Percentiles rank a stretch among this genome's conserved stretches.
Evolutionary conservation across 2,329 filamentous ascomycete genomes (phyloP).

Genomic region (Botryotinia globosa): DNA sequence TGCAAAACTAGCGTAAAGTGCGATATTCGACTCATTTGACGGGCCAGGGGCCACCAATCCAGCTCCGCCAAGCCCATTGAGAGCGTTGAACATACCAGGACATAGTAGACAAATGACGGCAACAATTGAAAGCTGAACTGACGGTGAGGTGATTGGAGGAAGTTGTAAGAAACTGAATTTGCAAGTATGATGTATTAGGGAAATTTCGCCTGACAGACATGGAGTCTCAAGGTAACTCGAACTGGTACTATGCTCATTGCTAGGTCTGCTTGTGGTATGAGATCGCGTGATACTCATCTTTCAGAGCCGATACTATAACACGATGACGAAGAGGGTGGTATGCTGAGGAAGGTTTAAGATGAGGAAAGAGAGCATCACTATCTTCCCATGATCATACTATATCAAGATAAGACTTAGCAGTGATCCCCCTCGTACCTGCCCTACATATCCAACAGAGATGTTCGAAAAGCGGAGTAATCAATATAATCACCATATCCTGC

Average conservation of each 20-base stretch:
- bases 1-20: constrained; percentile 48
- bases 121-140: constrained; percentile 46
- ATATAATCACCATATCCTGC: too few species aligned
- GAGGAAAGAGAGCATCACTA: constrained; percentile 9
- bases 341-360: constrained; percentile 14
- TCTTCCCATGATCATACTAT: constrained; percentile 19
- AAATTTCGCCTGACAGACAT: not conserved
- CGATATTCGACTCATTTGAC: constrained; percentile 47
- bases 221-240: constrained; percentile 6
- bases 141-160: constrained; percentile 11
- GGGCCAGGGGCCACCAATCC: constrained; percentile 52
- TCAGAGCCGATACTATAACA: constrained; percentile 1
- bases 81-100: constrained; percentile 68
- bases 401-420: constrained; percentile 3
- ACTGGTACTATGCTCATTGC: constrained; percentile 9
- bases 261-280: constrained; percentile 12
- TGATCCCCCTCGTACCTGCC: constrained; percentile 6
- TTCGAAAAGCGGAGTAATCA: not conserved
- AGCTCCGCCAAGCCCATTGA: constrained; percentile 61
- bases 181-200: not conserved
- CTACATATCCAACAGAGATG: constrained; percentile 5
- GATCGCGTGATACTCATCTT: constrained; percentile 19
- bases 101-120: constrained; percentile 66
- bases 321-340: constrained; percentile 7
- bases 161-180: constrained; percentile 1